Conservation (phyloP, 1,284 basidiomycete species). For the Malassezia japonica region DNA sequence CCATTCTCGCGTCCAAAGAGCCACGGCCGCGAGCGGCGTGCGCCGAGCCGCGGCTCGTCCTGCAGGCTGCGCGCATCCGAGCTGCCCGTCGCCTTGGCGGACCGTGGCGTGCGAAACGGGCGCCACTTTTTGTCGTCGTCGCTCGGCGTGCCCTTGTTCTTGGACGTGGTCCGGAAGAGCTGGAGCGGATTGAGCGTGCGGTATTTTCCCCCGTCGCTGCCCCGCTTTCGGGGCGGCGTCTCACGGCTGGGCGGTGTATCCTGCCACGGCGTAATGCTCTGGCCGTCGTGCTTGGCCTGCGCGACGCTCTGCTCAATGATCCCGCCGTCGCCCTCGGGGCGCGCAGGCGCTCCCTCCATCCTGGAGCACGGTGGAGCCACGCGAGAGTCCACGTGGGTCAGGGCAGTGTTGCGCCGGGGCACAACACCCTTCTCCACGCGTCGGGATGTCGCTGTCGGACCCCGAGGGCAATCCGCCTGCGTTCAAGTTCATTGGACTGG, state of each 20-base stretch:
- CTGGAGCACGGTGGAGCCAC: not conserved
- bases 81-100: not conserved
- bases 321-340: not conserved
- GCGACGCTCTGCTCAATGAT: conserved; percentile 4
- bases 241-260: not conserved
- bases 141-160: no score
- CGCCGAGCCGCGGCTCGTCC: not conserved
- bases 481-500: conserved; percentile 57
- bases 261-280: conserved; percentile 6
- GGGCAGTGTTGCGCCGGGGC: not conserved
- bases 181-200: conserved; percentile 2
- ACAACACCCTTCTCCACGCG: not conserved
- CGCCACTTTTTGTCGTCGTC: no score
- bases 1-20: not conserved
- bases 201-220: not conserved
- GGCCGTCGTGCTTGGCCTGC: not conserved
- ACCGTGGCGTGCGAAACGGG: not conserved
- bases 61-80: not conserved
- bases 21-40: not conserved
- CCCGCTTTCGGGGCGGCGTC: not conserved
- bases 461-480: conserved; percentile 26
- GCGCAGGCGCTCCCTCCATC: not conserved
- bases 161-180: conserved; percentile 6
- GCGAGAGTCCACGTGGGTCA: no score
- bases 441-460: conserved; percentile 2